These are phyloP conservation scores for Eucalyptus camaldulensis DNA, from an alignment of 345 rosid genomes.

Conservation along the genomic window DNA sequence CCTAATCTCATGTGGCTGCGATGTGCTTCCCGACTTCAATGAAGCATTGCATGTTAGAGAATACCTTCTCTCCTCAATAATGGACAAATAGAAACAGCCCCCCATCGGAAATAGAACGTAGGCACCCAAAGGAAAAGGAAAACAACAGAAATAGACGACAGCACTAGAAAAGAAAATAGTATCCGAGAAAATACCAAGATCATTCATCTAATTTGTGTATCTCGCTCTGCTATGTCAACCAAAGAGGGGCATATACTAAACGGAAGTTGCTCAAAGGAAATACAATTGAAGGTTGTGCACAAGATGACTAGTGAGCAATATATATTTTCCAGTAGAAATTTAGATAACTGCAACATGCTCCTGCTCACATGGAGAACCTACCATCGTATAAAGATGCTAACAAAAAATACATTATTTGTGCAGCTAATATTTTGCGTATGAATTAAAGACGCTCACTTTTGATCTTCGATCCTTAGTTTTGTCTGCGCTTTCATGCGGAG, in stretches of 20 bases:
- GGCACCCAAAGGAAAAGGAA: not conserved
- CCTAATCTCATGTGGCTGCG: not conserved
- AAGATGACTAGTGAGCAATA: not conserved
- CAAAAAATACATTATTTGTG: not conserved
- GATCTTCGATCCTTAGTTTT: constrained; percentile 5
- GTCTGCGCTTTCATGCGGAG: constrained; percentile 9
- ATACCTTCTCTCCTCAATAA: not conserved
- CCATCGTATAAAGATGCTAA: not conserved
- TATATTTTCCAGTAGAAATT: not conserved
- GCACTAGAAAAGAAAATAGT: not conserved
- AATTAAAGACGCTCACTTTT: constrained; percentile 21
- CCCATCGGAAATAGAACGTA: not conserved
- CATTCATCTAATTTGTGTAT: not conserved
- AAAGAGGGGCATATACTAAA: not conserved
- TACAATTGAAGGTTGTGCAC: not conserved
- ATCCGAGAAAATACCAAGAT: not conserved
- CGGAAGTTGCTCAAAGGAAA: not conserved
- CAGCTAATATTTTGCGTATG: not conserved
- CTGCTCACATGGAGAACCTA: not conserved
- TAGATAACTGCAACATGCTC: not conserved
- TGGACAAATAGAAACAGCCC: not conserved
- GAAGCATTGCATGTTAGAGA: not conserved
- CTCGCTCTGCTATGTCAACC: not conserved
- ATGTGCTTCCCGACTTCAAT: constrained; percentile 32
- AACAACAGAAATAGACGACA: not conserved